Evolutionary conservation across 2,329 filamentous ascomycete genomes (phyloP), one percentile per base, ranked within the genome.

Genomic region (Curvularia verruculosa): DNA sequence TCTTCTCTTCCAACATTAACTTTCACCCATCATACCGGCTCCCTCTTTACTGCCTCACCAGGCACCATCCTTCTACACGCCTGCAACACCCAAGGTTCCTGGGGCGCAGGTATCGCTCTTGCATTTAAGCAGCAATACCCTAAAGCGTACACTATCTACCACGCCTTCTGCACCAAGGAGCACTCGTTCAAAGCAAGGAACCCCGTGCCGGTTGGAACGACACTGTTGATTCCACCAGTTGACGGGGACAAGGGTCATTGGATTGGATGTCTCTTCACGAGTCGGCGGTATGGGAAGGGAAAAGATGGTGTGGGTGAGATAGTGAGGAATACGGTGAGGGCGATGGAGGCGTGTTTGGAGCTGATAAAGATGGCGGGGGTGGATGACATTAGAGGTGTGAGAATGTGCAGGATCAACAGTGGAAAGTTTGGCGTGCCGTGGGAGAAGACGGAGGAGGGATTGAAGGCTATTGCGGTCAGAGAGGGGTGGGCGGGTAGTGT

Each of bases 211-310:
- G 67, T 74, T 0, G 84, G 83, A 1, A 84, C 80, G 0, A 78
- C 81, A 2, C 75, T 85, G 0, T 71, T 87, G 2, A 86, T 87
- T 24, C 78, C 82, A 3, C 84, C 84, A 0, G 77, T 79, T 31
- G 66, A 79, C 4, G 75, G 70, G 1, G 63, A 53, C 5, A 52
- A 48, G 21, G 70, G 72, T 12, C 83, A 85, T 53, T 87, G 82
- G 79, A 79, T 88, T 24, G 81, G 83, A 0, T 87, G 85, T 60
- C 70, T 88, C 0, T 87, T 87, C 60, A 87, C 85, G 0, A 85
- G 83, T 2, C 67, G 72, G 2, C 72, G 73, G 2, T 83, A 79
- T 56, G 85, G 85, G 0, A 74, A 69, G 40, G 68, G 58, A 5
- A 80, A 77, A 24, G 81, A 82, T 54, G 56, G 74, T 0, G 74